Conservation (phyloP, 1,139 yeast species). For the Yamadazyma diddensiae region DNA sequence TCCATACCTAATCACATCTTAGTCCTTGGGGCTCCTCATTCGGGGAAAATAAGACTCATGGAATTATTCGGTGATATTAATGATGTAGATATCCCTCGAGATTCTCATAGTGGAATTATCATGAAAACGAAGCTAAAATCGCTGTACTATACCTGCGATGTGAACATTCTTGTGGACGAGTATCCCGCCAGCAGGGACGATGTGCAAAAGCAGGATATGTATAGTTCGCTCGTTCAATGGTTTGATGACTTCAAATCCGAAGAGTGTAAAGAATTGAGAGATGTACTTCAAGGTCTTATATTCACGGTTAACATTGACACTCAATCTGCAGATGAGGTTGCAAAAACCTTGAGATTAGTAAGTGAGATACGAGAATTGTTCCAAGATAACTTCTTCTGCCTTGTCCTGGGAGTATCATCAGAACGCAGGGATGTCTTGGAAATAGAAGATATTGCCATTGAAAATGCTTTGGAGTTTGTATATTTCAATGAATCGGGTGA, state of each 20-base stretch:
- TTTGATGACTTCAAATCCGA: constrained; percentile 25
- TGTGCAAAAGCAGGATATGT: constrained; percentile 10
- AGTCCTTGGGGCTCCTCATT: constrained; percentile 36
- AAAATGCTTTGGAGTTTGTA: constrained; percentile 32
- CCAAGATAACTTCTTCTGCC: constrained; percentile 20
- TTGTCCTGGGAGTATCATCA: constrained; percentile 22
- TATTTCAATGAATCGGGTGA: constrained; percentile 21
- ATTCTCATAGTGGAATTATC: constrained; percentile 39
- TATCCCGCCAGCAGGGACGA: constrained; percentile 9
- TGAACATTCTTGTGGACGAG: constrained; percentile 40
- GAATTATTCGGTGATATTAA: constrained; percentile 12
- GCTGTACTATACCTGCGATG: constrained; percentile 29
- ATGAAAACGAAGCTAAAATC: constrained; percentile 26
- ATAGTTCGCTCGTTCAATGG: constrained; percentile 24
- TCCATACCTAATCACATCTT: constrained; percentile 36
- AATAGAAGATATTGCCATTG: constrained; percentile 29
- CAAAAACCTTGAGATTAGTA: constrained; percentile 15
- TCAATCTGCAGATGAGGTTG: constrained; percentile 15
- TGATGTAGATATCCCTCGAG: constrained; percentile 10
- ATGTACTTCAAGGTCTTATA: constrained; percentile 37
- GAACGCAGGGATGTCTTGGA: constrained; percentile 14
- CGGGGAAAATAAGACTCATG: constrained; percentile 35
- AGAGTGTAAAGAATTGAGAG: constrained; percentile 36
- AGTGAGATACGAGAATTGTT: constrained; percentile 16
- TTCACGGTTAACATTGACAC: constrained; percentile 28